A percentile compares a stretch with the other conserved stretches of the same genome.
phyloP scores from a whole-genome alignment of 225 moss, liverwort and hornwort genomes.

The Pleurozium schreberi region DNA sequence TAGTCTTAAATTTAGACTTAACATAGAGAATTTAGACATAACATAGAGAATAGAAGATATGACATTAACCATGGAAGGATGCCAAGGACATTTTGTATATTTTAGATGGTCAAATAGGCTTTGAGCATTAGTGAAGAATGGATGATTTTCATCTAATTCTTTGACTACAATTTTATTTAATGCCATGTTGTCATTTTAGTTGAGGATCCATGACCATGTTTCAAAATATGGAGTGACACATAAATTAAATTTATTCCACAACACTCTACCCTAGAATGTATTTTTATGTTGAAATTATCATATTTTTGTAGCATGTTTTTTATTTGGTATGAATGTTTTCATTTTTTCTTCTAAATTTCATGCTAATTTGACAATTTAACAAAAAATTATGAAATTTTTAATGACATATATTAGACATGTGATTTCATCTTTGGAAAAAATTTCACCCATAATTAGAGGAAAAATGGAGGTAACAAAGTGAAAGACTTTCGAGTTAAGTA shows the following conservation, averaged over 20 bases:
- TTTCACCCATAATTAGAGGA: background rate
- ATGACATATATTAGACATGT: background rate
- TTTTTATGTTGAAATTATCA: background rate
- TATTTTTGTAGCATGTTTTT: fast-evolving
- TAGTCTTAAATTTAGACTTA: background rate
- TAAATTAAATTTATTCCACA: background rate
- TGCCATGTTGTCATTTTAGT: too few relatives aligned
- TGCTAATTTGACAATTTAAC: background rate
- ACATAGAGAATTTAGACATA: too few relatives aligned
- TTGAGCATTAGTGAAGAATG: background rate
- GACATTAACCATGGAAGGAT: background rate
- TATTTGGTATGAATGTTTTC: background rate
- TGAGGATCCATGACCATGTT: background rate
- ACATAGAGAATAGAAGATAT: background rate
- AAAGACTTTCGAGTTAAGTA: fast-evolving
- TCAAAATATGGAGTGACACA: background rate
- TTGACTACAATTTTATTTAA: background rate
- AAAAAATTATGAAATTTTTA: background rate
- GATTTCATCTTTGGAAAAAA: background rate
- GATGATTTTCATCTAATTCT: background rate
- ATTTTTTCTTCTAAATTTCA: too few relatives aligned
- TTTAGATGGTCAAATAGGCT: background rate
- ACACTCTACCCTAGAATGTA: fast-evolving
- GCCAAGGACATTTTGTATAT: background rate
- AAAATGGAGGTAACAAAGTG: fast-evolving